Evolutionary conservation across 192 early-diverging fungal species (phyloP).

Genomic region (Gonapodya sp.): DNA sequence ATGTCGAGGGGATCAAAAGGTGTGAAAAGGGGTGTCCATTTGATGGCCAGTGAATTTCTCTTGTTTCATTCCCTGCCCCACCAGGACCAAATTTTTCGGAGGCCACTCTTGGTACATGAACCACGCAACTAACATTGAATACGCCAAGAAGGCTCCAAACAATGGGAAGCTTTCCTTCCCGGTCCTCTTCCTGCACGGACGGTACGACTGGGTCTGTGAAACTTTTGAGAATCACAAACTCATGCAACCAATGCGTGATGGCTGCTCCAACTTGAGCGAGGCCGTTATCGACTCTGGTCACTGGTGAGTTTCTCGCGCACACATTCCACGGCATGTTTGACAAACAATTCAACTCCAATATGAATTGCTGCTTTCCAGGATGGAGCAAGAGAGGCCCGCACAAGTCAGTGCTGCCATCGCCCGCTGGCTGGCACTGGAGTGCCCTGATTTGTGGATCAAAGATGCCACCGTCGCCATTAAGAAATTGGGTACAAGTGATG

Average conservation of each 20-base stretch:
- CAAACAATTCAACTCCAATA: not conserved
- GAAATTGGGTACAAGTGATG: not conserved
- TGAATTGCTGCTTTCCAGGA: not conserved
- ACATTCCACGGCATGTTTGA: too few relatives aligned
- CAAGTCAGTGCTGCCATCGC: not conserved
- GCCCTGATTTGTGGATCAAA: not conserved
- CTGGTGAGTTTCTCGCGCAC: conserved; percentile 6
- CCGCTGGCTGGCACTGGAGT: not conserved
- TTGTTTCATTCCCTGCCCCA: not conserved
- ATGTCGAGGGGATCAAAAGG: not conserved
- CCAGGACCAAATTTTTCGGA: not conserved
- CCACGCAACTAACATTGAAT: not conserved
- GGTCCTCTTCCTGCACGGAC: not conserved
- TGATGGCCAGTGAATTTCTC: too few relatives aligned
- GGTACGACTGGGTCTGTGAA: conserved; percentile 9
- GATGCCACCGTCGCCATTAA: not conserved
- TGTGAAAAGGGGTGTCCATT: too few relatives aligned
- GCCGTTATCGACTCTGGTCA: not conserved
- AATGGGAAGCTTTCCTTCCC: not conserved
- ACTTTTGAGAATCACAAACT: not conserved
- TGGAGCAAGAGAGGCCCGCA: not conserved
- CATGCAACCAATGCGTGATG: not conserved
- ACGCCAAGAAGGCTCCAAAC: not conserved
- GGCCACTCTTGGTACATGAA: conserved; percentile 9
- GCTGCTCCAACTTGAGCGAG: not conserved